These are phyloP conservation scores for Rhodofomes roseus DNA, from an alignment of 1,284 basidiomycete genomes.

Conservation along the genomic window DNA sequence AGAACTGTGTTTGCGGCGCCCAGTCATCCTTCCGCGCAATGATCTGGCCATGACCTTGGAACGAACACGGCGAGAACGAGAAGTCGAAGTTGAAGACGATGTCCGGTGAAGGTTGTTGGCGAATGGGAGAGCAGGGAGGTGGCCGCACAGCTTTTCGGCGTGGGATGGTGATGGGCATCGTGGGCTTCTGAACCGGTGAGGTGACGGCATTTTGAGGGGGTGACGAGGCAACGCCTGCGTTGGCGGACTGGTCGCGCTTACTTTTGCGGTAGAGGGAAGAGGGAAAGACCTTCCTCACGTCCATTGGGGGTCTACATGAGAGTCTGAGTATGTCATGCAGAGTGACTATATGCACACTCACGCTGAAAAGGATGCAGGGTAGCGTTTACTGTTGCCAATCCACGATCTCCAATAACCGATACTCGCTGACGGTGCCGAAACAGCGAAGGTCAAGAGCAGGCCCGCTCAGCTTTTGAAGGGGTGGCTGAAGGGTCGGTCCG, in stretches of 20 bases:
- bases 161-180: constrained; percentile 19
- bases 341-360: neutral
- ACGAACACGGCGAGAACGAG: constrained; percentile 15
- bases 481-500: neutral
- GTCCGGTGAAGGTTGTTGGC: constrained; percentile 14
- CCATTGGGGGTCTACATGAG: neutral
- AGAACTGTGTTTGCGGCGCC: neutral
- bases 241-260: neutral
- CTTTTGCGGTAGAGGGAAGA: neutral
- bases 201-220: neutral
- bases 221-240: neutral
- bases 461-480: neutral
- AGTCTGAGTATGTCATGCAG: no score
- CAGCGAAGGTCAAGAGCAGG: neutral
- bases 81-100: constrained; percentile 20
- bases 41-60: constrained; percentile 5
- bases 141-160: constrained; percentile 12
- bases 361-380: neutral
- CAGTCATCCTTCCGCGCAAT: constrained; percentile 2
- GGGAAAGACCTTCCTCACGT: neutral
- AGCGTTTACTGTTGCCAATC: no score
- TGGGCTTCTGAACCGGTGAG: neutral
- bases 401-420: neutral
- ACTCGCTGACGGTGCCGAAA: neutral
- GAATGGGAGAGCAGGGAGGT: constrained; percentile 12